These are phyloP conservation scores for Pestalotiopsis fici DNA, from an alignment of 2,329 filamentous ascomycete species.

Conservation along the genomic window DNA sequence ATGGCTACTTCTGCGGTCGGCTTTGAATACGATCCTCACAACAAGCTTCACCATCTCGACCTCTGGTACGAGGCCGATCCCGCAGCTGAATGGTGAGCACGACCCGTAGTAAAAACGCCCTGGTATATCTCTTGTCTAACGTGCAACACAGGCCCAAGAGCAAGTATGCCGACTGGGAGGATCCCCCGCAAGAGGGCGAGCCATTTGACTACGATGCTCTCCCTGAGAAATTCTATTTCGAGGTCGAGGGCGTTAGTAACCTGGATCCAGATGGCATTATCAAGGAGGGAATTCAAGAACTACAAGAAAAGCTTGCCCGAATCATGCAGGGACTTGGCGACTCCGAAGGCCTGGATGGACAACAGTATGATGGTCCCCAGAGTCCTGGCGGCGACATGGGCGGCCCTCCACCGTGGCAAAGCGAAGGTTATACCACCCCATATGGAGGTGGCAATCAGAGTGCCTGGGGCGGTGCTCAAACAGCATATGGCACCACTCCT, in stretches of 20 bases:
- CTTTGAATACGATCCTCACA: constrained; percentile 98
- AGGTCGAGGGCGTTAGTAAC: constrained; percentile 86
- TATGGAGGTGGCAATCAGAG: constrained; percentile 62
- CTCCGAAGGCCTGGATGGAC: constrained; percentile 55
- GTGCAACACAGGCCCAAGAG: constrained; percentile 68
- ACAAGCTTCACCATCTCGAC: constrained; percentile 89
- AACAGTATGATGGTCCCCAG: constrained; percentile 62
- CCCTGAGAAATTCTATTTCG: constrained; percentile 86
- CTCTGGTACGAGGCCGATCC: constrained; percentile 93
- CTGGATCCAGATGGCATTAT: constrained; percentile 90
- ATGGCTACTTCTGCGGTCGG: constrained; percentile 88
- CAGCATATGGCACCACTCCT: constrained; percentile 41
- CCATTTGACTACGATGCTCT: constrained; percentile 89
- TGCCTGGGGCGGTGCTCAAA: constrained; percentile 60
- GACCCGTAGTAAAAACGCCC: too few relatives aligned
- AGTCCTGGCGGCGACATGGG: constrained; percentile 67
- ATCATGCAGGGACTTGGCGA: constrained; percentile 67
- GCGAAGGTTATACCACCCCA: constrained; percentile 70
- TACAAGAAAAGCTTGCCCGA: constrained; percentile 87
- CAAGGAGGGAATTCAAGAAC: constrained; percentile 80
- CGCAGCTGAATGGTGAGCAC: constrained; percentile 76
- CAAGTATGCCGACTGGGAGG: constrained; percentile 78
- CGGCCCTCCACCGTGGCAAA: constrained; percentile 57
- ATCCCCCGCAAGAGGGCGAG: constrained; percentile 78
- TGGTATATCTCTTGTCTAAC: constrained; percentile 18